These are phyloP conservation scores for Jamesozyma hellenica DNA, from an alignment of 805 yeast species.

Conservation along the genomic window DNA sequence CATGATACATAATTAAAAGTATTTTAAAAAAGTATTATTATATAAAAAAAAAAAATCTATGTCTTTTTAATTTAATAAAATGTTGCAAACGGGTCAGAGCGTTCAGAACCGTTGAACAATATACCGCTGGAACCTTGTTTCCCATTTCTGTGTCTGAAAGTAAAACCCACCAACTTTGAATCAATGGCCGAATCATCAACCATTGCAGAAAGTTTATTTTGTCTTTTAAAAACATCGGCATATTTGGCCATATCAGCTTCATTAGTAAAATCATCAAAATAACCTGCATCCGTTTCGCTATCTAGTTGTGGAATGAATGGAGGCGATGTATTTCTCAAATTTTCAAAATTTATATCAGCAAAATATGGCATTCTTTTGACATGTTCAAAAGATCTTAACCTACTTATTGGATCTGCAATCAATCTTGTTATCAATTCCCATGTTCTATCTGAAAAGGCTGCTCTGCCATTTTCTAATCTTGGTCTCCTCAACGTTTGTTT, in stretches of 20 bases:
- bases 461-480: slow-evolving; percentile 80
- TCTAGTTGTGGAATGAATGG: slow-evolving; percentile 97
- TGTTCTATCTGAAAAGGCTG: slow-evolving; percentile 89
- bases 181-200: slow-evolving; percentile 46
- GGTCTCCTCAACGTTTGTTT: slow-evolving; percentile 81
- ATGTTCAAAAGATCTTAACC: slow-evolving; percentile 73
- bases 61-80: slow-evolving; percentile 20
- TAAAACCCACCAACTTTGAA: slow-evolving; percentile 85
- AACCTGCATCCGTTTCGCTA: slow-evolving; percentile 96
- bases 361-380: slow-evolving; percentile 74
- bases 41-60: too few relatives aligned
- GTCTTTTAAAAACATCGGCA: slow-evolving; percentile 92
- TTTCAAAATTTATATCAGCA: slow-evolving; percentile 70
- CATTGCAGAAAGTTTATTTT: slow-evolving; percentile 68
- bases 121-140: slow-evolving; percentile 32
- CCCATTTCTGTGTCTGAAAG: slow-evolving; percentile 70
- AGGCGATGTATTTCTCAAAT: slow-evolving; percentile 61
- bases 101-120: slow-evolving; percentile 28
- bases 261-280: slow-evolving; percentile 93
- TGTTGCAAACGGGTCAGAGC: slow-evolving; percentile 31
- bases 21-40: too few relatives aligned
- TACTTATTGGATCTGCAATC: slow-evolving; percentile 66
- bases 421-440: slow-evolving; percentile 79
- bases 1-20: too few relatives aligned
- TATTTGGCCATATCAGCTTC: slow-evolving; percentile 96